phyloP scores from a whole-genome alignment of 208 protist species.

The Leishmania gerbilli region DNA sequence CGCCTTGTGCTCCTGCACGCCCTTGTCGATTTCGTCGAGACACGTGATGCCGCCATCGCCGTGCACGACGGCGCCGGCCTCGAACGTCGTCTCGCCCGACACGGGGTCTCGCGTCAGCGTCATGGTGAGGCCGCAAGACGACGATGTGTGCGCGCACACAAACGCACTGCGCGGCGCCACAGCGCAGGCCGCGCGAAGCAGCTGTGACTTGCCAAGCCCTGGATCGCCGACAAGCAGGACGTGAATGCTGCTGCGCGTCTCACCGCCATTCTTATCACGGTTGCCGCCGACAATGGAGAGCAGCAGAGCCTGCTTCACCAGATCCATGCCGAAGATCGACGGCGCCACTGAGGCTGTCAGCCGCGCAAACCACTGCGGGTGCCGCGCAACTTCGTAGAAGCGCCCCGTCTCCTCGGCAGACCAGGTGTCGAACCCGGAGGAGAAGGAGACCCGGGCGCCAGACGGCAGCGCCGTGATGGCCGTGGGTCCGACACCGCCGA shows the following conservation, averaged over 20 bases:
- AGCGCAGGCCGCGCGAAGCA: conserved; percentile 92
- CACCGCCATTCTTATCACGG: conserved; percentile 41
- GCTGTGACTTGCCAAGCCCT: conserved; percentile 98
- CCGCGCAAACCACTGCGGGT: conserved; percentile 82
- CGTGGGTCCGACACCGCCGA: neutral
- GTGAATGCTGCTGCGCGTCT: conserved; percentile 91
- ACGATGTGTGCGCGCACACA: conserved; percentile 98
- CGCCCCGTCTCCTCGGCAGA: conserved; percentile 65
- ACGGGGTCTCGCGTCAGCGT: conserved; percentile 93
- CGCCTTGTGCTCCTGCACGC: conserved; percentile 94
- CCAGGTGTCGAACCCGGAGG: conserved; percentile 28
- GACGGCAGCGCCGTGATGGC: neutral
- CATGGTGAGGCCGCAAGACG: conserved; percentile 97
- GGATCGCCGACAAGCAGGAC: conserved; percentile 97
- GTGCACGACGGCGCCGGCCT: conserved; percentile 98
- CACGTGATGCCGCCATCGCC: conserved; percentile 98
- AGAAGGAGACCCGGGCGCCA: neutral
- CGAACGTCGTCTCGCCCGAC: conserved; percentile 94
- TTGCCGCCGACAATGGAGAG: conserved; percentile 96
- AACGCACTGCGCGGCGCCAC: conserved; percentile 97
- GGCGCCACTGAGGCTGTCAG: conserved; percentile 96
- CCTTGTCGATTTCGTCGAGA: conserved; percentile 99
- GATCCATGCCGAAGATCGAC: conserved; percentile 96
- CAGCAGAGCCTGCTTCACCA: conserved; percentile 97
- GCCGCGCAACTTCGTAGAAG: conserved; percentile 88